Conservation (phyloP, 169 alveolate genomes). For the Eimeria praecox region DNA sequence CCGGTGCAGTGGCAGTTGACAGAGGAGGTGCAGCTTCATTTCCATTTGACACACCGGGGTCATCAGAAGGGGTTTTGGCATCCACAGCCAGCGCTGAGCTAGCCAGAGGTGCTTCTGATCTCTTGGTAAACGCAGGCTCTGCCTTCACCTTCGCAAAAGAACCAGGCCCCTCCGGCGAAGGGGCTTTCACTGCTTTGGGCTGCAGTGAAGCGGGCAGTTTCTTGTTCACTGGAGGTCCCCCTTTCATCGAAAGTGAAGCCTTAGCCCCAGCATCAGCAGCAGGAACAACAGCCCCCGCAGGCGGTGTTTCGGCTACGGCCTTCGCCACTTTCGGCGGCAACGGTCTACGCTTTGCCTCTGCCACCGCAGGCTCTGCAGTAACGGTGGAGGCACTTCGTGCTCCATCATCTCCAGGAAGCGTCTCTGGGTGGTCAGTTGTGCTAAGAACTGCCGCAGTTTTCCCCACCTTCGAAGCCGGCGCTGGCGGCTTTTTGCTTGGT, state of each 20-base stretch:
- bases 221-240: background rate
- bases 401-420: background rate
- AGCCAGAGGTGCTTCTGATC: background rate
- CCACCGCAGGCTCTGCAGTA: background rate
- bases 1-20: background rate
- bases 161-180: background rate
- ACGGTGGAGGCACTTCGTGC: too few relatives aligned
- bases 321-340: background rate
- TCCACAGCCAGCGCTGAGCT: background rate
- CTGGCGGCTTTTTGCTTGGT: background rate
- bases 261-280: background rate
- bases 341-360: background rate
- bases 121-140: background rate
- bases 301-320: background rate
- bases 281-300: background rate
- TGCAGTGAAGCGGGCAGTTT: background rate
- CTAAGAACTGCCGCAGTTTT: background rate
- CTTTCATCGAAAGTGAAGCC: background rate
- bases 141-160: background rate
- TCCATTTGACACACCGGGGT: background rate
- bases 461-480: constrained; percentile 17
- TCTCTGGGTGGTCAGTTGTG: background rate
- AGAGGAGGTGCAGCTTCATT: background rate
- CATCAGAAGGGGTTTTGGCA: background rate
- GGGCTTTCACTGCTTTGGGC: background rate